Percentiles rank a stretch among this genome's conserved stretches.
phyloP scores from a whole-genome alignment of 2,329 filamentous ascomycete genomes.

The Fusarium falciforme region DNA sequence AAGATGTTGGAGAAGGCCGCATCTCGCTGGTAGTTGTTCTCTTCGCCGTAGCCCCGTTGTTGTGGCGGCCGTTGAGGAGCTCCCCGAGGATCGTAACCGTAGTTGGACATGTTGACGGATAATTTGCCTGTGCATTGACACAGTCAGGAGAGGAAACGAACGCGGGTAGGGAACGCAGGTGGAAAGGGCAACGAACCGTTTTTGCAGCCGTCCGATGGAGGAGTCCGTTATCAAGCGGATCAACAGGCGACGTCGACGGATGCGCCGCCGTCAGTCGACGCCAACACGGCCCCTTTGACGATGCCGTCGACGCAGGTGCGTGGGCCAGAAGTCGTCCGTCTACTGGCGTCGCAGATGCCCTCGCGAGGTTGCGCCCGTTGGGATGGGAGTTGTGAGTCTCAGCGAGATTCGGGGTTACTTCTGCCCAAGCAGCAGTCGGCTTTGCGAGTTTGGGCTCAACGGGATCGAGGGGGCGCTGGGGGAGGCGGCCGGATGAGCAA shows the following conservation, averaged over 20 bases:
- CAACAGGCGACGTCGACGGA: conserved; percentile 47
- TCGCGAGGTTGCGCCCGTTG: conserved; percentile 30
- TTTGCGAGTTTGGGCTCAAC: conserved; percentile 38
- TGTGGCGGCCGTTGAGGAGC: conserved; percentile 50
- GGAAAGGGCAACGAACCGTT: conserved; percentile 35
- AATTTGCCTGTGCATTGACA: conserved; percentile 28
- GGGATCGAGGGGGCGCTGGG: conserved; percentile 32
- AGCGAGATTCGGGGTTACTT: conserved; percentile 30
- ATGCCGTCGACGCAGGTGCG: conserved; percentile 25
- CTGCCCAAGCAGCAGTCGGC: conserved; percentile 37
- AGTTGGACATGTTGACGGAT: conserved; percentile 65
- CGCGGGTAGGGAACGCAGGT: conserved; percentile 2
- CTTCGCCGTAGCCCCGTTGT: conserved; percentile 60
- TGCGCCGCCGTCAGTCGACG: conserved; percentile 49
- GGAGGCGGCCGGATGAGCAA: conserved; percentile 26
- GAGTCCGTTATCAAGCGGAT: conserved; percentile 39
- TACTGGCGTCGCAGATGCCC: conserved; percentile 24
- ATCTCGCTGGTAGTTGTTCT: conserved; percentile 80
- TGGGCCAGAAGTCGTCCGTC: conserved; percentile 21
- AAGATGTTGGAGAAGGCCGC: conserved; percentile 97
- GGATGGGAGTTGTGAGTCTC: conserved; percentile 6
- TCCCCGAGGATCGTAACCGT: conserved; percentile 65
- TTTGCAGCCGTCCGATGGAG: conserved; percentile 38
- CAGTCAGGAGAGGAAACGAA: conserved; percentile 21
- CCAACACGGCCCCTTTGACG: conserved; percentile 41